These are phyloP conservation scores for Deakozyma indianensis DNA, from an alignment of 805 yeast genomes.

Conservation along the genomic window DNA sequence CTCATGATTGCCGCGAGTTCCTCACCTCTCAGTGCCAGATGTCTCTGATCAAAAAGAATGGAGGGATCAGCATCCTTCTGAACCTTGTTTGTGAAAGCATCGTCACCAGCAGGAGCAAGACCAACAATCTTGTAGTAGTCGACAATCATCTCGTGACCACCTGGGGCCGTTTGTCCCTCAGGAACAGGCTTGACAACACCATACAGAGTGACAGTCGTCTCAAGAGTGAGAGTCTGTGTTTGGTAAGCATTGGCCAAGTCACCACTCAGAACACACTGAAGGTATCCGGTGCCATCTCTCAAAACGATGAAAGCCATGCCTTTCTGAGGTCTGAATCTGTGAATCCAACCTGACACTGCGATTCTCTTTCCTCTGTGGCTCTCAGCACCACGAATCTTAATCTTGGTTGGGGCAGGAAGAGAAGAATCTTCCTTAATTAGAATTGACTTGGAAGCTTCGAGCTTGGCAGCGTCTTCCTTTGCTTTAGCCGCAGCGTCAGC, in stretches of 20 bases:
- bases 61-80: conserved; percentile 93
- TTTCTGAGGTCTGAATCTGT: conserved; percentile 84
- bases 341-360: conserved; percentile 86
- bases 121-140: conserved; percentile 86
- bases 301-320: conserved; percentile 80
- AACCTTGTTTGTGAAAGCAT: conserved; percentile 84
- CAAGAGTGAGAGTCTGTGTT: conserved; percentile 76
- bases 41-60: conserved; percentile 84
- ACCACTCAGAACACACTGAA: conserved; percentile 80
- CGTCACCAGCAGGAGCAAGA: conserved; percentile 92
- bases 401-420: conserved; percentile 51
- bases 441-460: conserved; percentile 70
- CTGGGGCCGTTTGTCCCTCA: conserved; percentile 95
- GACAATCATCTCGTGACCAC: conserved; percentile 85
- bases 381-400: conserved; percentile 47
- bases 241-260: conserved; percentile 84
- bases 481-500: conserved; percentile 37
- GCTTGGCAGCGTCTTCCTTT: conserved; percentile 54
- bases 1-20: conserved; percentile 83
- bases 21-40: conserved; percentile 93
- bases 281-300: conserved; percentile 88
- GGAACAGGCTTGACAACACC: conserved; percentile 79
- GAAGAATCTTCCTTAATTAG: conserved; percentile 57
- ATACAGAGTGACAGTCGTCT: conserved; percentile 64
- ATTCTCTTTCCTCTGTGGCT: conserved; percentile 55